A percentile compares a stretch with the other conserved stretches of the same genome.
phyloP scores from a whole-genome alignment of 2,329 filamentous ascomycete species.

The Hansfordia pulvinata region DNA sequence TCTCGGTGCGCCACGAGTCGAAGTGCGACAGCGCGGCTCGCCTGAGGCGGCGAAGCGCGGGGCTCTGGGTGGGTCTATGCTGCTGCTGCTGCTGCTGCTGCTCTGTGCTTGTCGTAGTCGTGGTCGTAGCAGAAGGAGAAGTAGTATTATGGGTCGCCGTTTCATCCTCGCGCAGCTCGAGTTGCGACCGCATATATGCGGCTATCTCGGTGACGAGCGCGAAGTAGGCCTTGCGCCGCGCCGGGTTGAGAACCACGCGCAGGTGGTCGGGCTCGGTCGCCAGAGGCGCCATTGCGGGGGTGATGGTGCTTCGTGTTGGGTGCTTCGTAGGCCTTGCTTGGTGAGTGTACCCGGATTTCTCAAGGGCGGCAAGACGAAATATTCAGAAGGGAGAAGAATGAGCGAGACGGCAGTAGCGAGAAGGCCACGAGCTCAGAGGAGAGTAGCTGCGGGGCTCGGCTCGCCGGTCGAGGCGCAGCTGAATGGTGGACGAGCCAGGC shows the following conservation, averaged over 20 bases:
- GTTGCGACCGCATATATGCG: constrained; percentile 37
- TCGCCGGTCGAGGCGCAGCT: no score
- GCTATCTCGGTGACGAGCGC: constrained; percentile 35
- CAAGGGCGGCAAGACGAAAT: no score
- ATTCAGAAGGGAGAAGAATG: no score
- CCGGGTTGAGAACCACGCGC: constrained; percentile 38
- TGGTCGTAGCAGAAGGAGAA: no score
- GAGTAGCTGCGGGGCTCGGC: no score
- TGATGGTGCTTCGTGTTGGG: neutral
- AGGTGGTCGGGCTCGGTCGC: constrained; percentile 40
- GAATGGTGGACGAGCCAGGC: no score
- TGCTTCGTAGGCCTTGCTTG: constrained; percentile 1
- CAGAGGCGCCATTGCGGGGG: constrained; percentile 33
- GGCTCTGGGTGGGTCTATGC: constrained; percentile 8
- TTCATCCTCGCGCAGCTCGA: constrained; percentile 26
- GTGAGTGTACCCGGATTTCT: no score
- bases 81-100: constrained; percentile 4
- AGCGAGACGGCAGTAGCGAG: no score
- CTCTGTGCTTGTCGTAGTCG: no score
- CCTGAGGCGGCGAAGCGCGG: constrained; percentile 22
- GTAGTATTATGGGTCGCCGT: no score
- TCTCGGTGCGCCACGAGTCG: constrained; percentile 62
- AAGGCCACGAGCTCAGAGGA: no score
- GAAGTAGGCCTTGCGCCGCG: constrained; percentile 35
- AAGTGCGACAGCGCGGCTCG: constrained; percentile 52